Evolutionary conservation across 345 rosid species (phyloP).

Genomic region (Rhodomyrtus tomentosa): DNA sequence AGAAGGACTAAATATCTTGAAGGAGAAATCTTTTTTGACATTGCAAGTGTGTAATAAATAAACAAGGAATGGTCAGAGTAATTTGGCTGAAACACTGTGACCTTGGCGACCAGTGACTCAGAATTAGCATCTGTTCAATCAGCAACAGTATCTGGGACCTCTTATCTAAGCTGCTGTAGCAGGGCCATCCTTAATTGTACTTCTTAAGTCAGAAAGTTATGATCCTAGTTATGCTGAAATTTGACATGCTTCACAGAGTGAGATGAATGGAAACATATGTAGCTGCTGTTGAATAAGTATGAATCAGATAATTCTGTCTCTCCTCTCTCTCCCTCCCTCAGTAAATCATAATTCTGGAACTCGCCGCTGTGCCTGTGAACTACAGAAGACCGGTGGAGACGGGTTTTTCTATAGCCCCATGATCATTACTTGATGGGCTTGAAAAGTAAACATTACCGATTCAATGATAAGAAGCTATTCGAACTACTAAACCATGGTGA

Average conservation of each 20-base stretch:
- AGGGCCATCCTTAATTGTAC: not conserved
- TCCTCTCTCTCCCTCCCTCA: not conserved
- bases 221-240: not conserved
- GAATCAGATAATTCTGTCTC: not conserved
- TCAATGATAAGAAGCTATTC: not conserved
- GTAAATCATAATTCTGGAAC: not conserved
- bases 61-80: not conserved
- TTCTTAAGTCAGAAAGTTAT: not conserved
- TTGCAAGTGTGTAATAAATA: not conserved
- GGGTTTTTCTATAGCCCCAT: not conserved
- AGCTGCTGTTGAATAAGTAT: not conserved
- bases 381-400: not conserved
- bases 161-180: not conserved
- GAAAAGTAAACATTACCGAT: not conserved
- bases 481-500: not conserved
- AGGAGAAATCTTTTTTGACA: not conserved
- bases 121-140: not conserved
- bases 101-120: not conserved
- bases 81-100: not conserved
- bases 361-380: not conserved
- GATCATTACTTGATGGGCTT: not conserved
- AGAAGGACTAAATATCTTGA: not conserved
- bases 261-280: not conserved
- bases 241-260: not conserved
- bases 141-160: not conserved